Conservation (phyloP, 768 basidiomycete genomes). For the Amanita rubescens region DNA sequence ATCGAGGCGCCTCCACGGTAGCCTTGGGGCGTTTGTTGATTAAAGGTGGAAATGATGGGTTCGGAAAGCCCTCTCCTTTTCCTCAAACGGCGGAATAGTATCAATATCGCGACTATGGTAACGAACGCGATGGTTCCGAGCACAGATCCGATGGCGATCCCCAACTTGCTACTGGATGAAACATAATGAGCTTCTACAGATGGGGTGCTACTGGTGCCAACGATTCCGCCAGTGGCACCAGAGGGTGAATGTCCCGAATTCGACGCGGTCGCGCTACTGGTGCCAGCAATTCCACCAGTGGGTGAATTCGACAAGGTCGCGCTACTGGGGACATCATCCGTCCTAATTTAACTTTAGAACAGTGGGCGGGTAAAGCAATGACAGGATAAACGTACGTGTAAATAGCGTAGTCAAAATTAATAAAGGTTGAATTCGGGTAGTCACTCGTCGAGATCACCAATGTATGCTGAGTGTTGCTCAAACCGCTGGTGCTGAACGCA, state of each 20-base stretch:
- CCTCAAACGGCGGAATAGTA: background rate
- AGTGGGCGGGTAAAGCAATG: background rate
- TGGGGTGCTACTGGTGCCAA: background rate
- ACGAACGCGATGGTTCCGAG: slow-evolving; percentile 15
- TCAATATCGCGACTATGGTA: slow-evolving; percentile 1
- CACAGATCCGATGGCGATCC: too few relatives aligned
- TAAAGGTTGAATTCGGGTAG: slow-evolving; percentile 20
- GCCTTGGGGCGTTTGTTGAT: too few relatives aligned
- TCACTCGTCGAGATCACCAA: slow-evolving; percentile 26
- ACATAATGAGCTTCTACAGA: too few relatives aligned
- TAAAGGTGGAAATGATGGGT: too few relatives aligned
- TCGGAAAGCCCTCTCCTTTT: background rate
- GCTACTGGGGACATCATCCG: background rate
- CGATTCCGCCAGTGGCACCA: background rate
- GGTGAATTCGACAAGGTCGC: background rate
- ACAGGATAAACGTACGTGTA: slow-evolving; percentile 31
- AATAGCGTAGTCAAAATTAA: slow-evolving; percentile 35
- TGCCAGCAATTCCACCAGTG: background rate
- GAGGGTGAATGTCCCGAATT: background rate
- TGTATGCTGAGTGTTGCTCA: slow-evolving; percentile 22
- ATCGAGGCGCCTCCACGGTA: too few relatives aligned
- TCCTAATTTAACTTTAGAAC: background rate
- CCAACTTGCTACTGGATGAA: background rate
- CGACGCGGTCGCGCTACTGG: background rate
- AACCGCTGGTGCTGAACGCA: slow-evolving; percentile 20